These are phyloP conservation scores for Hypoxylon sp. DNA, from an alignment of 2,329 filamentous ascomycete genomes.

Conservation along the genomic window DNA sequence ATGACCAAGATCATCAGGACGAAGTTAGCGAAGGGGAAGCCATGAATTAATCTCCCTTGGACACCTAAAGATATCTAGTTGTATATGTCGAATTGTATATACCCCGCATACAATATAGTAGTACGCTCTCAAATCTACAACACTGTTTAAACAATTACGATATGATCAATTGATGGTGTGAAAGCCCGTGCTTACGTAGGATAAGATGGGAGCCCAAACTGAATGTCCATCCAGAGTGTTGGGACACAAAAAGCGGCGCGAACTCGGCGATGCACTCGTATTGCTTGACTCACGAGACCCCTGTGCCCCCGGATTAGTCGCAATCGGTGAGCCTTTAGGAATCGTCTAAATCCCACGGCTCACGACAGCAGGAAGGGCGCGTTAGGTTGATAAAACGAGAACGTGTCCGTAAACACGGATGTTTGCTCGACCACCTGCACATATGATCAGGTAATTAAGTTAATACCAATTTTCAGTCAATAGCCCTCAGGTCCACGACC, in stretches of 20 bases:
- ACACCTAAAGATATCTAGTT: neutral
- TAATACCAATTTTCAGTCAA: neutral
- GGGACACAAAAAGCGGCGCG: neutral
- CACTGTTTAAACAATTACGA: slow-evolving; percentile 8
- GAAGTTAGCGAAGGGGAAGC: slow-evolving; percentile 5
- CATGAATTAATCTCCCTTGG: slow-evolving; percentile 8
- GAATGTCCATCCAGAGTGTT: neutral
- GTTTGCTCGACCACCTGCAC: no score
- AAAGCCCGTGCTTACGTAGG: neutral
- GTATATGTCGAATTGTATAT: slow-evolving; percentile 22
- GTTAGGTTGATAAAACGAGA: neutral
- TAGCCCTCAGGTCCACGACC: neutral
- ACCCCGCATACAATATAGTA: slow-evolving; percentile 19
- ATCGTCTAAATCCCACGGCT: neutral
- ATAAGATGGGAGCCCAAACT: neutral
- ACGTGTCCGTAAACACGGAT: neutral
- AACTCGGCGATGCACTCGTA: slow-evolving; percentile 3
- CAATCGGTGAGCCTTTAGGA: neutral
- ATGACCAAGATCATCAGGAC: slow-evolving; percentile 3
- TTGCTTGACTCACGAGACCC: slow-evolving; percentile 7
- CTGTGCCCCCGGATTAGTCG: neutral
- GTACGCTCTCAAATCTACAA: slow-evolving; percentile 24
- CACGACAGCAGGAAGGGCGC: neutral
- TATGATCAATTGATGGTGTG: neutral
- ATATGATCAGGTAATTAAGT: neutral